Base-by-base conservation (phyloP, 371 early-diverging fungal species). In the Dichotomocladium elegans region DNA sequence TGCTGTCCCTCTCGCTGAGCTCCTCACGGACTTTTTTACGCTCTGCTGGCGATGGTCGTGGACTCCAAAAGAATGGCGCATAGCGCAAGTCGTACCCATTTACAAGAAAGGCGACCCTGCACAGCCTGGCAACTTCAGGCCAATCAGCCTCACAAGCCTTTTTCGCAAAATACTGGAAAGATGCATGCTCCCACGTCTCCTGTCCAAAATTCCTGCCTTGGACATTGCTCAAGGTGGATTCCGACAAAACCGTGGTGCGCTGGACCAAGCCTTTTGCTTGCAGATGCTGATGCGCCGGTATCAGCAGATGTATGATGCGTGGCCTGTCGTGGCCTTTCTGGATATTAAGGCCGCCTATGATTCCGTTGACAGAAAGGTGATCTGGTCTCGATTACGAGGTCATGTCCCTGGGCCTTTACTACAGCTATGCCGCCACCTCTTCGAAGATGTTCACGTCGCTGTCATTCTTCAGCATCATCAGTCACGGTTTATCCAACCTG, bases 211-310 rank as follows among this genome's bases (percentile, higher is more conserved):
- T 0, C 60, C 51, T 0, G 15, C 41, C 0, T 43, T 52, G 9
- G 70, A 70, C 17, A 46, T 61, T 7, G 58, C 60, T 0, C 67
- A 73, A 53, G 69, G 67, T 34, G 67, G 69, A 1, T 73, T 73
- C 35, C 60, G 62, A 2, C 37, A 28, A 3, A 2, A 8, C 12
- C 37, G 47, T 26, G 40, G 47, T 11, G 17, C 48, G 2, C 40
- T 55, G 3, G 48, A 47, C 26, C 55, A 55, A 47, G 42, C 47
- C 1, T 26, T 47, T 3, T 47, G 47, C 29, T 24, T 47, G 14
- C 41, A 55, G n/a, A 30, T 35, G 37, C 33, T 53, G 10, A 34
- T 30, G 15, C 14, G 27, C 15, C 5, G 19, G 4, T 21, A 53
- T 53, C 17, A 17, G 11, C 12, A 3, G 9, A 10, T 10, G n/a